Evolutionary conservation across 1,284 basidiomycete genomes (phyloP).

Genomic region (Paramarasmius palmivorus): DNA sequence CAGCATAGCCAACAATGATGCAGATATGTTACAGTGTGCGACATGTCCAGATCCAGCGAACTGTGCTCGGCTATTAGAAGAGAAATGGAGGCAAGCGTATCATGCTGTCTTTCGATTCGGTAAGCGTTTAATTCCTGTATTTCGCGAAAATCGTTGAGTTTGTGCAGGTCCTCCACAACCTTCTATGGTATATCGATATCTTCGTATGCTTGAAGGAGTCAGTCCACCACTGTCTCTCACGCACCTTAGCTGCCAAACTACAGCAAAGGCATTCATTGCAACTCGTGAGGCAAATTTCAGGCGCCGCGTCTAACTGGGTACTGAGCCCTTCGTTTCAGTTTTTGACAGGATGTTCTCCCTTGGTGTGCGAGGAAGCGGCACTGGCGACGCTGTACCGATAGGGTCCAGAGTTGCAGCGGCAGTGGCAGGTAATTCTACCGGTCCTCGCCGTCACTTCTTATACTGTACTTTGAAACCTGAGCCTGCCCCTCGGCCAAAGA

Average conservation of each 20-base stretch:
- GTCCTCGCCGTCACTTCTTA: constrained; percentile 77
- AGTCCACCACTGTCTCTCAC: constrained; percentile 79
- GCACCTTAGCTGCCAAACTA: constrained; percentile 84
- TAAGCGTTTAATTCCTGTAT: constrained; percentile 26
- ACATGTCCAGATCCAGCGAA: constrained; percentile 80
- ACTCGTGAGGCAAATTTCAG: constrained; percentile 56
- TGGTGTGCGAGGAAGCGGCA: constrained; percentile 70
- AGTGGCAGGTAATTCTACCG: constrained; percentile 56
- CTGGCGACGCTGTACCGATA: constrained; percentile 55
- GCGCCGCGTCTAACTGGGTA: constrained; percentile 2
- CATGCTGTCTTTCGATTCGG: constrained; percentile 87
- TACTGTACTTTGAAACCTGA: constrained; percentile 73
- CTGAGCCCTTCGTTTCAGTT: constrained; percentile 44
- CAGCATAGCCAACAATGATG: constrained; percentile 2
- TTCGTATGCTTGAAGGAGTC: constrained; percentile 79
- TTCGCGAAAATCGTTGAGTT: constrained; percentile 17
- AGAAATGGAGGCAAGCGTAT: constrained; percentile 91
- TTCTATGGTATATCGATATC: constrained; percentile 86
- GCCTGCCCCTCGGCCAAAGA: constrained; percentile 28
- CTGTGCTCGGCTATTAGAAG: constrained; percentile 89
- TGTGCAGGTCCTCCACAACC: constrained; percentile 75
- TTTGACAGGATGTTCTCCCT: constrained; percentile 93
- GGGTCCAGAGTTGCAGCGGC: constrained; percentile 63
- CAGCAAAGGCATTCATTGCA: constrained; percentile 83
- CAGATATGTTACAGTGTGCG: constrained; percentile 52